Base-by-base conservation (phyloP, 805 yeast species). In the Barnettozyma salicaria region DNA sequence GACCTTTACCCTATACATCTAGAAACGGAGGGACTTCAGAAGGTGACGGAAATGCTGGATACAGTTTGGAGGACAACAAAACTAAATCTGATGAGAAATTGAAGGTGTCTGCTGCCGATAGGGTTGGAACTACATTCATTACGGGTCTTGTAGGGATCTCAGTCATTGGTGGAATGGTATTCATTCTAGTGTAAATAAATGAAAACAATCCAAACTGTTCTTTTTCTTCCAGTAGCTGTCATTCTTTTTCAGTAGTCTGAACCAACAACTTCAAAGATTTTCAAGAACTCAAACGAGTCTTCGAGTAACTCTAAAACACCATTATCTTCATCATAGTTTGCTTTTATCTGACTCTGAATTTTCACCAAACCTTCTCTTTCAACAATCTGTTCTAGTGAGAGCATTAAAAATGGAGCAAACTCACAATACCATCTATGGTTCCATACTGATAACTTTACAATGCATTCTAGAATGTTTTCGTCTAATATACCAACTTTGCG, bases 351-450 rank as follows among this genome's bases (percentile, higher is more conserved):
- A 45, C 79, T 80, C 44, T 77, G 78, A 27, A 87, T 75, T 59
- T 85, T 88, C 21, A 82, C 75, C 30, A 81, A 60, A 0, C 97
- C 96, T 49, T 84, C 87, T 51, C 80, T 80, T 27, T 75, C 76
- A 18, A 86, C 78, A 38, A 87, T 65, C 37, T 69, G 72, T 16
- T 74, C 63, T 41, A 88, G 61, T 0, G 77, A 63, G n/a, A 63
- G 56, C n/a, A 78, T 55, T 32, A 87, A 64, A 32, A 66, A 65
- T 16, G 94, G 84, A 7, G 94, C 79, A 55, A 88, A 90, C 47
- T 90, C 96, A 45, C 80, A 74, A 63, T 90, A 94, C 98, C 98
- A 92, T 55, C 98, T 76, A 60, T 89, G 97, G 55, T 87, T 83
- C 97, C 97, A 94, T n/a, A 92, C 95, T n/a, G 81, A 64, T 36